A percentile compares a stretch with the other conserved stretches of the same genome.
Evolutionary conservation across 495 filamentous ascomycete species (phyloP).

Genomic region (Aeminium ludgeri): DNA sequence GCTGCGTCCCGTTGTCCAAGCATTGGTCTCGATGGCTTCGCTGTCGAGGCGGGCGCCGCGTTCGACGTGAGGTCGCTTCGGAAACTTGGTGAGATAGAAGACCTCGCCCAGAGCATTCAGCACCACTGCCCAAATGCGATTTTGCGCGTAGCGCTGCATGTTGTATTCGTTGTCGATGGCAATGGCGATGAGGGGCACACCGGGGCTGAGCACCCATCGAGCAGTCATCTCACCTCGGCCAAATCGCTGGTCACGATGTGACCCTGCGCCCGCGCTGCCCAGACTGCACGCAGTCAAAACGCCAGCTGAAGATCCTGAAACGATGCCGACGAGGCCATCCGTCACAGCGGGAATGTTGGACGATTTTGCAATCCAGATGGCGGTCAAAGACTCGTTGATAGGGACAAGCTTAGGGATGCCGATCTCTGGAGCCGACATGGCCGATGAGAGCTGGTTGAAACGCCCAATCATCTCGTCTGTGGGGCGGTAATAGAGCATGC

Average conservation of each 20-base stretch:
- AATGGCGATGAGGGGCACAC: conserved; percentile 78
- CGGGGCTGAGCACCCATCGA: conserved; percentile 77
- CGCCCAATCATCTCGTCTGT: conserved; percentile 64
- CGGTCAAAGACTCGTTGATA: conserved; percentile 45
- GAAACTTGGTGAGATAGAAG: conserved; percentile 61
- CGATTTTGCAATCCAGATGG: conserved; percentile 87
- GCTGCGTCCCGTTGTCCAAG: conserved; percentile 65
- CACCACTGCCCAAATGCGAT: conserved; percentile 68
- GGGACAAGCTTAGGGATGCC: conserved; percentile 58
- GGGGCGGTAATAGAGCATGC: conserved; percentile 58
- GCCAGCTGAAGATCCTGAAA: conserved; percentile 72
- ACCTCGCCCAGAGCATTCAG: conserved; percentile 87
- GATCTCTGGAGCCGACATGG: conserved; percentile 33
- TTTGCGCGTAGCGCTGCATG: conserved; percentile 43
- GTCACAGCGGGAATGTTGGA: conserved; percentile 50
- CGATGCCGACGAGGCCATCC: conserved; percentile 60
- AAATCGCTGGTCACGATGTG: conserved; percentile 46
- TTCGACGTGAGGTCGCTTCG: conserved; percentile 26
- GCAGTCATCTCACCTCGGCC: conserved; percentile 62
- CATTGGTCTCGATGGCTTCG: conserved; percentile 40
- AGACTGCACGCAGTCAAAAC: conserved; percentile 72
- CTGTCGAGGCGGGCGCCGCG: conserved; percentile 21
- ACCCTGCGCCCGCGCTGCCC: conserved; percentile 35
- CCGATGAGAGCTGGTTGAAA: conserved; percentile 40
- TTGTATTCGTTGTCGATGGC: conserved; percentile 71